Conservation (phyloP, 1,284 basidiomycete species). For the Cystobasidium pallidum region DNA sequence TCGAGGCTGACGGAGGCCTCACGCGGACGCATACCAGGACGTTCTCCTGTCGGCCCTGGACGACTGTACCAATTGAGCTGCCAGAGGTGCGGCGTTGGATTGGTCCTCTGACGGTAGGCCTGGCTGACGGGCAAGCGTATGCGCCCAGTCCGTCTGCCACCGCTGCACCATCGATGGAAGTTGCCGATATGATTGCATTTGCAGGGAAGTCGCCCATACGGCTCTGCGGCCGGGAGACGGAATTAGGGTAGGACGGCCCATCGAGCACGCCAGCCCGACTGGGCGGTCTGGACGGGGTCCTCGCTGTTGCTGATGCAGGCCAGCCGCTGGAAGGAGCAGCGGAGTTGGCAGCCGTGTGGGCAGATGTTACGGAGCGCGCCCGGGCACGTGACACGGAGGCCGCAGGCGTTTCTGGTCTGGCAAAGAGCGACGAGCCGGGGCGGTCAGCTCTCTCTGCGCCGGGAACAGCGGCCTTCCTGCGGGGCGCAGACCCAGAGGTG, state of each 20-base stretch:
- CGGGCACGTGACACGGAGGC: slow-evolving; percentile 26
- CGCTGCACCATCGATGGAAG: slow-evolving; percentile 2
- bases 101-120: not conserved
- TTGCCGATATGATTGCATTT: slow-evolving; percentile 22
- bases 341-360: not conserved
- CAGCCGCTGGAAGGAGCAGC: not conserved
- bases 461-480: slow-evolving; percentile 47
- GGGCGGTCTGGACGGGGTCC: slow-evolving; percentile 15
- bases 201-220: slow-evolving; percentile 21
- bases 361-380: slow-evolving; percentile 11
- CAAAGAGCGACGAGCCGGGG: slow-evolving; percentile 17
- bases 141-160: not conserved
- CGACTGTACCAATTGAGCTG: slow-evolving; percentile 10
- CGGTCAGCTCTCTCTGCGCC: slow-evolving; percentile 50
- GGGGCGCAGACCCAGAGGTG: slow-evolving; percentile 48
- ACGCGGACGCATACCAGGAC: slow-evolving; percentile 52
- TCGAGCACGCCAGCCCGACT: slow-evolving; percentile 16
- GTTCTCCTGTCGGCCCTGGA: slow-evolving; percentile 45
- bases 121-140: not conserved
- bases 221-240: slow-evolving; percentile 15
- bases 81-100: slow-evolving; percentile 12
- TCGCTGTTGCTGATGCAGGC: slow-evolving; percentile 8
- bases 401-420: slow-evolving; percentile 12
- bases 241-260: not conserved
- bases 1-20: slow-evolving; percentile 47